phyloP scores from a whole-genome alignment of 1,284 basidiomycete genomes.

The Leccinum pachyderme region DNA sequence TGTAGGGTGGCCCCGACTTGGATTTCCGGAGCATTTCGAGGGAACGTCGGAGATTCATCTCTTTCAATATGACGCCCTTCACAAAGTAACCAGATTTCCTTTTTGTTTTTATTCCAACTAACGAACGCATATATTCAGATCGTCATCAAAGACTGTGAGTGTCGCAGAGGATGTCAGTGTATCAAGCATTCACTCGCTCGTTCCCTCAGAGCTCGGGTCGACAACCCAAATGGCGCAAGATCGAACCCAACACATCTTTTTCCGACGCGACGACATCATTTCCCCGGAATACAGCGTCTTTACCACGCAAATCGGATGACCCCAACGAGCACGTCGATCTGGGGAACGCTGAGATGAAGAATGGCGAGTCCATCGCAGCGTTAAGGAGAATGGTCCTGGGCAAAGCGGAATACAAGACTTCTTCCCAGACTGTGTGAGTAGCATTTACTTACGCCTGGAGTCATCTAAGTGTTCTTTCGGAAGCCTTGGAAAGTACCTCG shows the following conservation, averaged over 20 bases:
- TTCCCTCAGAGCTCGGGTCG: conserved; percentile 8
- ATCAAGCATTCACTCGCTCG: not conserved
- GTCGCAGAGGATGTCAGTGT: conserved; percentile 42
- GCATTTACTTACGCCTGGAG: not conserved
- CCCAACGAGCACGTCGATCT: conserved; percentile 19
- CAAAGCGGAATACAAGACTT: conserved; percentile 39
- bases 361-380: conserved; percentile 46
- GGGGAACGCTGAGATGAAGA: conserved; percentile 32
- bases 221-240: conserved; percentile 35
- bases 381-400: conserved; percentile 56
- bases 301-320: not conserved
- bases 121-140: conserved; percentile 8
- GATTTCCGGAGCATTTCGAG: conserved; percentile 19
- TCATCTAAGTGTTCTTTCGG: not conserved
- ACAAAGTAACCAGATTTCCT: conserved; percentile 19
- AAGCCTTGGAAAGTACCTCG: conserved; percentile 77
- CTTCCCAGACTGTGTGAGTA: conserved; percentile 47
- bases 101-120: not conserved
- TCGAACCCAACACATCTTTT: conserved; percentile 12
- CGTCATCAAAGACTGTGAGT: conserved; percentile 52
- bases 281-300: not conserved
- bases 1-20: conserved; percentile 31
- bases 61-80: conserved; percentile 2
- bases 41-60: conserved; percentile 15
- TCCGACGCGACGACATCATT: not conserved